Evolutionary conservation across 1,284 basidiomycete genomes (phyloP).

Genomic region (Chalciporus sp.): DNA sequence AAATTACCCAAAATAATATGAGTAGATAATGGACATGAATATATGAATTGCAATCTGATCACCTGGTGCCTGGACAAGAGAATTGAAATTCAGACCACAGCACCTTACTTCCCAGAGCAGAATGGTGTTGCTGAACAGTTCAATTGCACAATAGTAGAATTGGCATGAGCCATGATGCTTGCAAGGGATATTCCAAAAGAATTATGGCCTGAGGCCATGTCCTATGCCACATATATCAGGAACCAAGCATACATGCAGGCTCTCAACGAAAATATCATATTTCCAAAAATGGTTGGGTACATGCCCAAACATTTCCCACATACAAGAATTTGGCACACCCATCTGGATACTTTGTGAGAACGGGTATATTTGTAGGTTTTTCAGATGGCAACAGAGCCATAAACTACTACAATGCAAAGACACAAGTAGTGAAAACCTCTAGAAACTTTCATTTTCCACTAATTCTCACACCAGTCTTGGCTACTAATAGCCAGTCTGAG

Average conservation of each 20-base stretch:
- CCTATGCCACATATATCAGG: slow-evolving; percentile 20
- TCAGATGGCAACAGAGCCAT: too few species aligned
- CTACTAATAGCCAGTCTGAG: too few species aligned
- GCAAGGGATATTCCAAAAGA: slow-evolving; percentile 15
- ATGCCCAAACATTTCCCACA: slow-evolving; percentile 29
- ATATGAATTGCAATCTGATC: neutral
- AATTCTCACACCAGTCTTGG: too few species aligned
- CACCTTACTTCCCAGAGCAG: neutral
- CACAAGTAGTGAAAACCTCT: too few species aligned
- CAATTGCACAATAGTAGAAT: slow-evolving; percentile 17
- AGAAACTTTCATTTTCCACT: too few species aligned
- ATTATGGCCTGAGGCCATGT: slow-evolving; percentile 32
- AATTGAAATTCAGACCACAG: too few species aligned
- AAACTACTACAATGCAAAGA: too few species aligned
- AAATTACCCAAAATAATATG: neutral
- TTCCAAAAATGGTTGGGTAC: slow-evolving; percentile 25
- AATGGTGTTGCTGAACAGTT: slow-evolving; percentile 3
- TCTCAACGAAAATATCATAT: slow-evolving; percentile 31
- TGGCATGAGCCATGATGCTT: slow-evolving; percentile 28
- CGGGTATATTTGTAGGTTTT: too few species aligned
- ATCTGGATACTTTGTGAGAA: too few species aligned
- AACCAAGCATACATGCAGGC: slow-evolving; percentile 31
- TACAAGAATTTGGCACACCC: neutral
- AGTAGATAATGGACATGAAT: neutral
- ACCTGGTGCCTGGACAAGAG: too few species aligned